Evolutionary conservation across 2,329 filamentous ascomycete genomes (phyloP).

Genomic region (Fusarium aywerte): DNA sequence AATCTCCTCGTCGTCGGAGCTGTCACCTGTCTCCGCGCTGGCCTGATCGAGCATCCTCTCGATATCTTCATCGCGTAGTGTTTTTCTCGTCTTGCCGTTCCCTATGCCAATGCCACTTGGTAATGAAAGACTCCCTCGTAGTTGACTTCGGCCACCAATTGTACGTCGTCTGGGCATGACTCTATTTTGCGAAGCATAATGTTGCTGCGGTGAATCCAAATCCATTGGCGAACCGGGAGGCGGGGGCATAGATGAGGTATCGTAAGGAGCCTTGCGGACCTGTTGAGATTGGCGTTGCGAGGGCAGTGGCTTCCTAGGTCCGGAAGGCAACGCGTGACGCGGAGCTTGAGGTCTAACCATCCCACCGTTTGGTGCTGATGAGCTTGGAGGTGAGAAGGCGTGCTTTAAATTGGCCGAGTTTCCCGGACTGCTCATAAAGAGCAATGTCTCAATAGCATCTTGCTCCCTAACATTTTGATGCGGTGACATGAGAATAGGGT

Average conservation of each 20-base stretch:
- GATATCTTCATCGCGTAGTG: slow-evolving; percentile 65
- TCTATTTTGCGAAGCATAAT: slow-evolving; percentile 42
- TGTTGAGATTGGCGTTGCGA: slow-evolving; percentile 57
- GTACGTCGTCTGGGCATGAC: slow-evolving; percentile 58
- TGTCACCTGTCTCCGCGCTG: slow-evolving; percentile 61
- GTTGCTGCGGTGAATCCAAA: slow-evolving; percentile 51
- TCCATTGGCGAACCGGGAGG: slow-evolving; percentile 61
- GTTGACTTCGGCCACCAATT: slow-evolving; percentile 53
- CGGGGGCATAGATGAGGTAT: slow-evolving; percentile 56
- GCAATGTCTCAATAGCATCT: slow-evolving; percentile 81
- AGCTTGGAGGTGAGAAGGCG: slow-evolving; percentile 59
- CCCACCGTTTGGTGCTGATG: slow-evolving; percentile 47
- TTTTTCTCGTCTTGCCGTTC: slow-evolving; percentile 52
- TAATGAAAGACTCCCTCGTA: slow-evolving; percentile 59
- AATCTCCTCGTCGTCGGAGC: slow-evolving; percentile 69
- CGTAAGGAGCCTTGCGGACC: slow-evolving; percentile 60
- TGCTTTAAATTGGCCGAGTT: slow-evolving; percentile 73
- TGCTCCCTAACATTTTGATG: slow-evolving; percentile 75
- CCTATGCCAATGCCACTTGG: slow-evolving; percentile 60
- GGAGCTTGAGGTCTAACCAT: slow-evolving; percentile 29
- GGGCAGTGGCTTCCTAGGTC: slow-evolving; percentile 64
- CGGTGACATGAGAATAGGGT: slow-evolving; percentile 72
- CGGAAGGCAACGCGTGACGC: slow-evolving; percentile 58
- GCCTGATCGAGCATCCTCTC: slow-evolving; percentile 68
- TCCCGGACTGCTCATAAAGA: slow-evolving; percentile 84